Evolutionary conservation across 495 filamentous ascomycete genomes (phyloP), one percentile per base, ranked within the genome.

Genomic region (Staphylotrichum longicolle): DNA sequence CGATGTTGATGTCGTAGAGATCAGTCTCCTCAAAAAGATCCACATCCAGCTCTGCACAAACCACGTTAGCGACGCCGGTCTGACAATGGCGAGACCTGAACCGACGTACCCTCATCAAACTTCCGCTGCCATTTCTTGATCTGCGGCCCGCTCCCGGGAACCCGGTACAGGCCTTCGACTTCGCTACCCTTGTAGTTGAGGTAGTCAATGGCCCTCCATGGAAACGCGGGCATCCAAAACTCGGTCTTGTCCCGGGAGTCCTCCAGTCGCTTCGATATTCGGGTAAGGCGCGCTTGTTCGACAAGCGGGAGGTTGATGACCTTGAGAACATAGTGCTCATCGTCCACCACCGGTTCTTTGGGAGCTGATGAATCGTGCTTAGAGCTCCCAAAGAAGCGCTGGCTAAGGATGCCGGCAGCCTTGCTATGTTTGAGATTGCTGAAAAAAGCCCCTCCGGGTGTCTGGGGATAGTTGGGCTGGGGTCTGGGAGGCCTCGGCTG

Each of bases 191-290:
- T 91, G 69, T 89, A 89, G 69, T 96, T 96, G 33, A 96, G 84
- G 71, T 93, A 96, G 74, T 96, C 92, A 64, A 96, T 94, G 34
- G 88, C 93, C 54, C 92, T 81, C 84, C 91, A 96, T 0, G 92
- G 92, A 50, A 96, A 85, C 15, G 91, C 89, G 1, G 92, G 92
- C 91, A 96, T 94, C 92, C 92, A 96, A 69, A 93, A 96, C 67
- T 96, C 92, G 1, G 92, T 96, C 80, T 96, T 96, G 68, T 96
- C 92, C 48, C 85, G 80, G 14, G 90, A 95, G 58, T 88, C 83
- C 68, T 91, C 89, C 14, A 96, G 76, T 54, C 86, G 83, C 74
- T 90, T 93, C 3, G 90, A 91, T 66, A 96, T 96, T 41, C 92
- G 80, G 1, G 92, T 96, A 51, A 84, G 75, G n/a, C 91, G 82